A percentile compares a stretch with the other conserved stretches of the same genome.
phyloP scores from a whole-genome alignment of 805 yeast species.

The Naumovozyma baii region DNA sequence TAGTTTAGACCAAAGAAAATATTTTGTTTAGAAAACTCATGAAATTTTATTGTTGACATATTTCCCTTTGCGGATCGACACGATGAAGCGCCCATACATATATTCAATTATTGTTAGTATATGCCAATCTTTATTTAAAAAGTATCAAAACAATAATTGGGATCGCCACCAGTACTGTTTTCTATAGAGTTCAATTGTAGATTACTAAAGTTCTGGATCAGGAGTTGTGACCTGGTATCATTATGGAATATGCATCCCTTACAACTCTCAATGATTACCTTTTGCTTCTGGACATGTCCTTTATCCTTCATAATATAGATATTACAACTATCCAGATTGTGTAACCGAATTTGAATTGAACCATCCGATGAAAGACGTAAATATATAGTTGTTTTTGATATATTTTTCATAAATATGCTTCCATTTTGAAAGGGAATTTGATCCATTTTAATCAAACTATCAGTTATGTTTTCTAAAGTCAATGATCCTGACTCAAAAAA shows the following conservation, averaged over 20 bases:
- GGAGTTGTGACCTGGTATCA: conserved; percentile 6
- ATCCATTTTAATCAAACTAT: conserved; percentile 10
- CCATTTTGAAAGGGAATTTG: conserved; percentile 17
- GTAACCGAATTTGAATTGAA: conserved; percentile 21
- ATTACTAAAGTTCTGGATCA: conserved; percentile 20
- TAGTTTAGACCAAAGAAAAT: conserved; percentile 8
- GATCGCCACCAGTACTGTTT: conserved; percentile 1
- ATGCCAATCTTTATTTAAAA: not conserved
- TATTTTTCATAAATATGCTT: conserved; percentile 17
- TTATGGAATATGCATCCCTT: conserved; percentile 15
- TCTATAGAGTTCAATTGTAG: conserved; percentile 1
- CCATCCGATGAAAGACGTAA: conserved; percentile 8
- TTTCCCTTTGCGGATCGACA: conserved; percentile 5
- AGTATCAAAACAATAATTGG: not conserved
- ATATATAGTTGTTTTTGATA: conserved; percentile 9
- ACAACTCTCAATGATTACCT: conserved; percentile 21
- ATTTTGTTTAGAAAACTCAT: not conserved
- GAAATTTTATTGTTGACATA: conserved; percentile 5
- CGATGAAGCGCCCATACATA: no score
- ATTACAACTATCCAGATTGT: conserved; percentile 16
- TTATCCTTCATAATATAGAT: conserved; percentile 8
- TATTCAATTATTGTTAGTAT: not conserved
- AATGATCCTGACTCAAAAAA: conserved; percentile 11
- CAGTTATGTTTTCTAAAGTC: conserved; percentile 9
- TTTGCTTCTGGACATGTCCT: conserved; percentile 7